These are phyloP conservation scores for Hordeum vulgare DNA, from an alignment of 176 grass and related monocot species.

Conservation along the genomic window MorexV3_pseudomolecules_assembly NC_058522.1:98978465-98978964, in stretches of 20 bases:
- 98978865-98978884: not conserved
- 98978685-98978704: no score
- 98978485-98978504: not conserved
- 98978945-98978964: no score
- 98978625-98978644: not conserved
- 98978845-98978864: not conserved
- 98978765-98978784: no score
- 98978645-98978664: no score
- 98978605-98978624: not conserved
- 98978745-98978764: no score
- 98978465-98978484: not conserved
- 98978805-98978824: not conserved
- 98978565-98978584: not conserved
- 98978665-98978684: no score
- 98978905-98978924: no score
- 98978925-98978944: no score
- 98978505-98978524: not conserved
- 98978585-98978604: not conserved
- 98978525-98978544: not conserved
- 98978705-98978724: no score
- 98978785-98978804: constrained; percentile 6
- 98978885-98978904: no score
- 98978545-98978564: not conserved
- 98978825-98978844: not conserved
- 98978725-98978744: no score